Conservation (phyloP, 495 filamentous ascomycete species). For the Trichoderma erinaceum region DNA sequence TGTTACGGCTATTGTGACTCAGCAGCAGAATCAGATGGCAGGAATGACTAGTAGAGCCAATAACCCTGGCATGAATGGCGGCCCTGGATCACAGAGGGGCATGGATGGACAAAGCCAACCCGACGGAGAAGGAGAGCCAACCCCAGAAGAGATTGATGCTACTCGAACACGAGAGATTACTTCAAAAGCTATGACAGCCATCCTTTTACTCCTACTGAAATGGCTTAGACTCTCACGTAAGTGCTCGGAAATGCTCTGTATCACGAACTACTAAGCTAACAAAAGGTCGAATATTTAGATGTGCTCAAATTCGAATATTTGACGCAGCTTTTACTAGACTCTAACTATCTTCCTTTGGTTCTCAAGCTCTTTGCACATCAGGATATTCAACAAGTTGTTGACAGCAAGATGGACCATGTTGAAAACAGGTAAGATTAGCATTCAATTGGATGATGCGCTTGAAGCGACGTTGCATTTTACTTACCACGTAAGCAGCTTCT, state of each 20-base stretch:
- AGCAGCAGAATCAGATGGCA: conserved; percentile 26
- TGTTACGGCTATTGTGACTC: conserved; percentile 55
- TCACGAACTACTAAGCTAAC: conserved; percentile 25
- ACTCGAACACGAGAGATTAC: conserved; percentile 77
- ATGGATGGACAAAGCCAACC: conserved; percentile 22
- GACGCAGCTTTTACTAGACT: conserved; percentile 85
- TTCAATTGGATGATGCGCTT: background rate
- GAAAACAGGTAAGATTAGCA: conserved; percentile 60
- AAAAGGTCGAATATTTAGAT: conserved; percentile 45
- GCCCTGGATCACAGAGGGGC: conserved; percentile 20
- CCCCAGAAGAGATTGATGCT: conserved; percentile 69
- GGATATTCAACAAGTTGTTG: conserved; percentile 83
- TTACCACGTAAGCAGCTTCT: conserved; percentile 58
- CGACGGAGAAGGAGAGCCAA: conserved; percentile 34
- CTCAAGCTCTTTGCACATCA: conserved; percentile 90
- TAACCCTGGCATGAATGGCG: conserved; percentile 32
- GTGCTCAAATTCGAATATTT: conserved; percentile 94
- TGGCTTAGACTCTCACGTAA: conserved; percentile 95
- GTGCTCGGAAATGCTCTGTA: conserved; percentile 25
- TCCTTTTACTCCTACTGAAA: conserved; percentile 78
- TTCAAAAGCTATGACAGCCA: conserved; percentile 81
- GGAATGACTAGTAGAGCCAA: conserved; percentile 24
- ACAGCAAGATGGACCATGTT: conserved; percentile 73
- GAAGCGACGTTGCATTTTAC: conserved; percentile 8
- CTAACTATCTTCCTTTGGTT: conserved; percentile 86